Base-by-base conservation (phyloP, 2,329 filamentous ascomycete species). In the Phialophora macrospora region DNA sequence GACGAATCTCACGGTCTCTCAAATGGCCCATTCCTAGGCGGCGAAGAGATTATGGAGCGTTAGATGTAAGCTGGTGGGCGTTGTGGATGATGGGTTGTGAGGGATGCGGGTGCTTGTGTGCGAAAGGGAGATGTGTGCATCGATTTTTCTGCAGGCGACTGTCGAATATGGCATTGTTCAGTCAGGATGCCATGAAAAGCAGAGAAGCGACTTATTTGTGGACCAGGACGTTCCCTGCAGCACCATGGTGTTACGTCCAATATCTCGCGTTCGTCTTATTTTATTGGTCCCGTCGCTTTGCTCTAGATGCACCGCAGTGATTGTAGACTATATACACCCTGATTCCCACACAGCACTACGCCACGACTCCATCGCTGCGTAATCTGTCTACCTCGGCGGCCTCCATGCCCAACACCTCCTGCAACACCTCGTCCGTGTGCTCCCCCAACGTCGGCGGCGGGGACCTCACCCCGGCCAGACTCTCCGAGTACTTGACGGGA, bases 401-500 rank as follows among this genome's bases (percentile, higher is more conserved):
- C 17, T 78, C 81, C 70, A 91, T 80, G 0, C 88, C 87, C 20
- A 95, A 78, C 24, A 92, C 75, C 26, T 85, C 83, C 22, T 77
- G 75, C 64, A 97, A 77, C 4, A 97, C 84, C 76, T 95, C 90
- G 70, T 92, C 83, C 0, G 93, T 97, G 77, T 97, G 92, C 78
- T 97, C 87, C 0, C 93, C 95, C 38, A 99, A 80, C 7, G 89
- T 90, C 0, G 95, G 95, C 20, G 95, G 95, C 28, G 91, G 86
- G 3, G 83, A 89, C 38, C 94, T 84, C 46, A 96, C 87, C 3
- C 87, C 85, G 0, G 93, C 92, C 71, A 85, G 88, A 28, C 90
- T 90, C 71, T 93, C 88, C 4, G 93, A 97, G 77, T 93, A 96
- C 77, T 99, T 99, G 65, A 99, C 89, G 0, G 95, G 95, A 0